phyloP scores from a whole-genome alignment of 176 grass and related monocot genomes.

The Ananas comosus region DNA sequence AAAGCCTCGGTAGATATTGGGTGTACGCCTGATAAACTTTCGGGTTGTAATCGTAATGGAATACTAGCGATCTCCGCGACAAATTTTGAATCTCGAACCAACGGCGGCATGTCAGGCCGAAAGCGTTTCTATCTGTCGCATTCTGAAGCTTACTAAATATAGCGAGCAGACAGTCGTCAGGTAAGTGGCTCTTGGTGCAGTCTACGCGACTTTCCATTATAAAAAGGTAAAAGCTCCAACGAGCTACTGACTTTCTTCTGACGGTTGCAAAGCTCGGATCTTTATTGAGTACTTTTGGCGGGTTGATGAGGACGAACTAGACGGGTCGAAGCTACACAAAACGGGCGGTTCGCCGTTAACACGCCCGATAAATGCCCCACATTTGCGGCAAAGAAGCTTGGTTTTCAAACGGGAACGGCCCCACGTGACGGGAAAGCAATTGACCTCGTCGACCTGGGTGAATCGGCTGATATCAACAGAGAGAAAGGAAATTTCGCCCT shows the following conservation, averaged over 20 bases:
- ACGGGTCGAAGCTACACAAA: conserved; percentile 47
- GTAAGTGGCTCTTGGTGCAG: conserved; percentile 27
- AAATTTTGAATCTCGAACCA: conserved; percentile 80
- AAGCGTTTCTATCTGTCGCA: conserved; percentile 47
- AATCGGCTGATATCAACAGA: conserved; percentile 62
- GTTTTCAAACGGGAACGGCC: conserved; percentile 45
- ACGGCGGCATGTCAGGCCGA: conserved; percentile 75
- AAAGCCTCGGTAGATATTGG: conserved; percentile 49
- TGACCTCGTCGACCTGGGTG: conserved; percentile 46
- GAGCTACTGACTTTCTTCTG: conserved; percentile 24
- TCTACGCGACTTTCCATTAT: conserved; percentile 31
- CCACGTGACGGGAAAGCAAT: conserved; percentile 38
- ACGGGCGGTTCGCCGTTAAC: conserved; percentile 46
- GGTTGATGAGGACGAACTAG: conserved; percentile 34
- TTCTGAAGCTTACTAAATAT: conserved; percentile 58
- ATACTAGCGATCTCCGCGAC: conserved; percentile 44
- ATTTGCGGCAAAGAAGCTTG: conserved; percentile 66
- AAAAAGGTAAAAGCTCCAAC: not conserved
- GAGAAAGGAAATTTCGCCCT: conserved; percentile 41
- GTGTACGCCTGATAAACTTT: conserved; percentile 40
- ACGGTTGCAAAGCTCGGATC: conserved; percentile 45
- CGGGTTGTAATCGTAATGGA: conserved; percentile 55
- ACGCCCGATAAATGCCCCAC: conserved; percentile 38
- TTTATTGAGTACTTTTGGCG: conserved; percentile 58
- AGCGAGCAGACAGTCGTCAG: conserved; percentile 65